Base-by-base conservation (phyloP, 345 rosid genomes). In the Gossypium sturtianum region DNA sequence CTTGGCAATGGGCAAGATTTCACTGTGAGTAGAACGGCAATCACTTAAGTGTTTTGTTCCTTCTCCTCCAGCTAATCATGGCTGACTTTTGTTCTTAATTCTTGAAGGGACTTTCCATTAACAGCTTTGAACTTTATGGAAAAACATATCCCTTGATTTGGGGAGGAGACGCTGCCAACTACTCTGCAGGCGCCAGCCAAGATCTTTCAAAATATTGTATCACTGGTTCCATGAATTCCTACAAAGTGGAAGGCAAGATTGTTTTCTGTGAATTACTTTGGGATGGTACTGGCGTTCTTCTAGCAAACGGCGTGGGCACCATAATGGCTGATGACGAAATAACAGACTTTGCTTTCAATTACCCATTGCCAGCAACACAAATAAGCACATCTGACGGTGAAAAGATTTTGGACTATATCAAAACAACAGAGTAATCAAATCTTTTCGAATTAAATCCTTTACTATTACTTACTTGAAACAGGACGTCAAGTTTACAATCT, bases 131-230 rank as follows among this genome's bases (percentile, higher is more conserved):
- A 3, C 77, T 79, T 27, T 61, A 56, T 19, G 78, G 80, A 7
- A 79, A 52, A 3, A 6, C 78, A 23, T 78, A 63, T 64, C 81
- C 79, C 0, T 78, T 80, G 76, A 44, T 80, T 10, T 83, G 83
- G 82, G 82, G 82, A 70, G 83, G 83, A 56, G 75, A 78, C 63
- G 83, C 82, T 2, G 80, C 76, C 3, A 83, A 83, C 62, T 83
- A 72, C 72, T 80, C 83, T 1, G 73, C 78, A 17, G 83, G 83
- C 10, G 62, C 78, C 6, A 53, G 67, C 49, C 22, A 58, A 4
- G 74, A 69, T 7, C 17, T 75, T 29, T 70, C 80, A 20, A 78
- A 62, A n/a, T 62, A 11, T 22, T 83, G 86, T 71, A 0, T 15
- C 16, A 12, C 58, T 4, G 83, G 76, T n/a, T 13, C 41, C 7